These are phyloP conservation scores for Pythium coloratum DNA, from an alignment of 352 stramenopile genomes.

Conservation along the genomic window DNA sequence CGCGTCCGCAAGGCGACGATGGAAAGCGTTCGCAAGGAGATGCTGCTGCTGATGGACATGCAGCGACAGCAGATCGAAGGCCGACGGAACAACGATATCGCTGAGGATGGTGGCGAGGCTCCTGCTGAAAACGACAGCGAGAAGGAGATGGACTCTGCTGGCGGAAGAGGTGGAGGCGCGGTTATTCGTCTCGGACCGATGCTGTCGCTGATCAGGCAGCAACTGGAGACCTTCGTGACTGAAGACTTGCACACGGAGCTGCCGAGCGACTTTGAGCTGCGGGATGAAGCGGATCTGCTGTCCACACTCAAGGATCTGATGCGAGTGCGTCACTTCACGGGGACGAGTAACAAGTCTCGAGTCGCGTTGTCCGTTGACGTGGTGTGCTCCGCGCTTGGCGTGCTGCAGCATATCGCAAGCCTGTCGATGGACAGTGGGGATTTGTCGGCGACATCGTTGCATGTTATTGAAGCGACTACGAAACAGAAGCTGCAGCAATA, in stretches of 20 bases:
- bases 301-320: conserved; percentile 38
- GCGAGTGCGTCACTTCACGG: conserved; percentile 34
- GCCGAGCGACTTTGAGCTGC: conserved; percentile 28
- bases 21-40: conserved; percentile 51
- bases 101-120: background rate
- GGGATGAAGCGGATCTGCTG: conserved; percentile 38
- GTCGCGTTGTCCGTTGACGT: conserved; percentile 26
- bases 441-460: background rate
- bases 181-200: conserved; percentile 30
- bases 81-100: background rate
- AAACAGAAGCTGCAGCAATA: background rate
- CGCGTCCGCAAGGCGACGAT: conserved; percentile 43
- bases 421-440: background rate
- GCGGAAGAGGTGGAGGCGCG: background rate
- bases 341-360: background rate
- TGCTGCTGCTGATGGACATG: conserved; percentile 22
- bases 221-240: conserved; percentile 49
- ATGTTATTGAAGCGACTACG: background rate
- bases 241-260: conserved; percentile 37
- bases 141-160: background rate
- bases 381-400: conserved; percentile 27
- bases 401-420: conserved; percentile 28
- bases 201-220: conserved; percentile 42
- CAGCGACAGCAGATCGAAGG: background rate
- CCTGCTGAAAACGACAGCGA: conserved; percentile 2